Conservation (phyloP, 371 early-diverging fungal species). For the Mortierella sp. region DNA sequence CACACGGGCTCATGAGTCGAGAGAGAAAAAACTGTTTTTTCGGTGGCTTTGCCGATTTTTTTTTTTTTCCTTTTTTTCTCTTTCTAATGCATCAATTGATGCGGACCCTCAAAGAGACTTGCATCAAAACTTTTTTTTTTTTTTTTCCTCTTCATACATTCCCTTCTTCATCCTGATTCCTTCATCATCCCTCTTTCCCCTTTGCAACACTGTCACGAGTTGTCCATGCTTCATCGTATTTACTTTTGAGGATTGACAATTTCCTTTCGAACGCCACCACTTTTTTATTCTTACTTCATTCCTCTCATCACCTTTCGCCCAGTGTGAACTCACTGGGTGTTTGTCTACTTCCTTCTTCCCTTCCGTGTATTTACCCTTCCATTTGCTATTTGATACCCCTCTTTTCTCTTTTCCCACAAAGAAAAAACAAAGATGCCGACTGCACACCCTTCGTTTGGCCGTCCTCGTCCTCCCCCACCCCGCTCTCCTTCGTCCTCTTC, state of each 20-base stretch:
- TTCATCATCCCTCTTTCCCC: not conserved
- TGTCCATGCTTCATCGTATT: too few species aligned
- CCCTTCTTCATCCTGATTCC: not conserved
- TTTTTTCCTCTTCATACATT: not conserved
- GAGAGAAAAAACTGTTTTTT: not conserved
- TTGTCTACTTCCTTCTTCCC: not conserved
- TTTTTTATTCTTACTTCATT: too few species aligned
- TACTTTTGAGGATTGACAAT: too few species aligned
- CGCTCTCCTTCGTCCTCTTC: not conserved
- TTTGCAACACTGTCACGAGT: too few species aligned
- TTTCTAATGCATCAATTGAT: not conserved
- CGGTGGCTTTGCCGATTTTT: not conserved
- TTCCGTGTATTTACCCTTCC: not conserved
- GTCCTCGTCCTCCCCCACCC: conserved; percentile 8
- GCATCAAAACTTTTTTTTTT: not conserved
- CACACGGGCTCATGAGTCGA: not conserved
- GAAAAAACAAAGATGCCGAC: conserved; percentile 11
- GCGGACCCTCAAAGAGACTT: too few species aligned
- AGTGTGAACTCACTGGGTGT: not conserved
- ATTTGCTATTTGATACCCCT: too few species aligned
- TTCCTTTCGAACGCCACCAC: not conserved
- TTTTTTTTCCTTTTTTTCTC: conserved; percentile 1
- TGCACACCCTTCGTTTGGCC: conserved; percentile 18
- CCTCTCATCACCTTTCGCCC: not conserved
- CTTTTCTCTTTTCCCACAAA: not conserved